phyloP scores from a whole-genome alignment of 495 filamentous ascomycete genomes.

The Penicillium herquei region DNA sequence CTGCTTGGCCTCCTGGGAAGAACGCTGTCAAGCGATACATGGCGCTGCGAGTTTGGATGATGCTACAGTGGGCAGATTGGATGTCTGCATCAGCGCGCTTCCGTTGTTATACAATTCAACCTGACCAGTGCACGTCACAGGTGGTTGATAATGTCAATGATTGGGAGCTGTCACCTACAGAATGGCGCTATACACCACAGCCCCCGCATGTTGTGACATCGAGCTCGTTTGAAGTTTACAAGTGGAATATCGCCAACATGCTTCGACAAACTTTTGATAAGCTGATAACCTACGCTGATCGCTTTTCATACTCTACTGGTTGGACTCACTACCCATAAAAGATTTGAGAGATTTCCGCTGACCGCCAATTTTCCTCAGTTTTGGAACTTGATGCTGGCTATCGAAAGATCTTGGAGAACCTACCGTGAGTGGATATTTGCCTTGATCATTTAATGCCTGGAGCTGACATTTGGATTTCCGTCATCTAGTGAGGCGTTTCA shows the following conservation, averaged over 20 bases:
- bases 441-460: background rate
- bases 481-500: background rate
- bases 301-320: background rate
- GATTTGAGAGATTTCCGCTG: background rate
- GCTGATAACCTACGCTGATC: background rate
- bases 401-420: background rate
- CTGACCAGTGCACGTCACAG: background rate
- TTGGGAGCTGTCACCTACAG: constrained; percentile 1
- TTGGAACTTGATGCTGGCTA: constrained; percentile 1
- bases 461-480: too few relatives aligned
- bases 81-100: constrained; percentile 1
- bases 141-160: constrained; percentile 1
- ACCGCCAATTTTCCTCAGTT: background rate
- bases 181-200: background rate
- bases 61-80: constrained; percentile 2
- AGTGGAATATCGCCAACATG: constrained; percentile 2
- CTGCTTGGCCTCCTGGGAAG: background rate
- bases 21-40: constrained; percentile 1
- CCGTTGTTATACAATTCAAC: background rate
- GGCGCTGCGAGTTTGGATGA: constrained; percentile 1
- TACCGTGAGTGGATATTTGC: background rate
- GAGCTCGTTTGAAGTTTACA: constrained; percentile 1
- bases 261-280: background rate
- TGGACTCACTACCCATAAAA: background rate
- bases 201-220: background rate